These are phyloP conservation scores for Microstroma glucosiphilum DNA, from an alignment of 1,284 basidiomycete genomes.

Conservation along the genomic window DNA sequence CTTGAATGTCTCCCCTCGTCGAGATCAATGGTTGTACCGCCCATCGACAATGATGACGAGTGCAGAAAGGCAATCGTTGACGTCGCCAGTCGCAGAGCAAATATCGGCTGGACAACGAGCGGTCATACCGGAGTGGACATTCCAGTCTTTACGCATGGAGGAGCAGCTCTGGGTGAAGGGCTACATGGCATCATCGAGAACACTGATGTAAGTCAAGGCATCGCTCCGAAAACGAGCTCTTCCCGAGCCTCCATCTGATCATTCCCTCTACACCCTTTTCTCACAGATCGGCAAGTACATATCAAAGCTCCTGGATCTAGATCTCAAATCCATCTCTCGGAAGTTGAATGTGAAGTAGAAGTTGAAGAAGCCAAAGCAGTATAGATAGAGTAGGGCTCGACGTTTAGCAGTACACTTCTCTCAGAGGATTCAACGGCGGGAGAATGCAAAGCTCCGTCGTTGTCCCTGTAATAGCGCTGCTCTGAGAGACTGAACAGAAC, in stretches of 20 bases:
- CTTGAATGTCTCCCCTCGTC: constrained; percentile 17
- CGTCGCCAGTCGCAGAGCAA: constrained; percentile 42
- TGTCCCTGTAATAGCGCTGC: too few relatives aligned
- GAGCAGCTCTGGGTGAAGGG: constrained; percentile 19
- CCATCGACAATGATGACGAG: background rate
- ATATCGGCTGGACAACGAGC: constrained; percentile 52
- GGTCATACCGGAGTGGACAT: constrained; percentile 53
- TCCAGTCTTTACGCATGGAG: constrained; percentile 50
- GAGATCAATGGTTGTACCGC: background rate
- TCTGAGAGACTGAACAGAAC: too few relatives aligned
- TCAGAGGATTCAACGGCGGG: too few relatives aligned
- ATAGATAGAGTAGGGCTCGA: too few relatives aligned
- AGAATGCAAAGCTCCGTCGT: too few relatives aligned
- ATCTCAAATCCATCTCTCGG: too few relatives aligned
- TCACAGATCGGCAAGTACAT: constrained; percentile 3
- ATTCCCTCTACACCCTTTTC: background rate
- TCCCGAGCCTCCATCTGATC: too few relatives aligned
- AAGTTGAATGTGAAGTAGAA: too few relatives aligned
- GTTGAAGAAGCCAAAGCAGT: too few relatives aligned
- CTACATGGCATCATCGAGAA: constrained; percentile 52
- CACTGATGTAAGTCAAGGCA: constrained; percentile 28
- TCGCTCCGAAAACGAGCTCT: too few relatives aligned
- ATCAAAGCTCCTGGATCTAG: background rate
- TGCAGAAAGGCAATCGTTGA: constrained; percentile 24
- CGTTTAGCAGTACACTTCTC: too few relatives aligned